Evolutionary conservation across 257 asterid genomes (phyloP), one percentile per base, ranked within the genome.

Genomic region (Ballota nigra): DNA sequence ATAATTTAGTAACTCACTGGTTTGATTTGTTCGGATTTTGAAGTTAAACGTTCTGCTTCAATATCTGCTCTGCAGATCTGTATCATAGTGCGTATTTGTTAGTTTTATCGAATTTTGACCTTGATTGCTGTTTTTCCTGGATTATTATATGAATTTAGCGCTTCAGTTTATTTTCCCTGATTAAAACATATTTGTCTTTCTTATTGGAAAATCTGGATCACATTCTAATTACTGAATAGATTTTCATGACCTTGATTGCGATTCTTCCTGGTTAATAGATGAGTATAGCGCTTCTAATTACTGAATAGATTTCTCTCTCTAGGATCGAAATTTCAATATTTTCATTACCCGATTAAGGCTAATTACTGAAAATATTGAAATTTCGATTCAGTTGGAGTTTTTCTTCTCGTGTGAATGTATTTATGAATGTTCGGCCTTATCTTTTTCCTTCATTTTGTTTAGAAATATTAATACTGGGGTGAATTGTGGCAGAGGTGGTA

Each of bases 401-500:
- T 4, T 38, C 45, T 38, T 38, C 45, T 10, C 10, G 45, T 38
- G 45, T 38, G 45, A 10, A 38, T 38, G 45, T 9, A 38, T 38
- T 38, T 10, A 38, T 6, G 45, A 36, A 45, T n/a, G 19, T 34
- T 34, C 4, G 36, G n/a, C n/a, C n/a, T n/a, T 3, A 3, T 31
- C 6, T 31, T 43, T 43, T 43, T 43, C 41, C 41, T 11, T 13
- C 1, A 15, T 40, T 2, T 40, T 40, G 47, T 8, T 8, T 0
- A 40, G 47, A 40, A 40, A 40, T 36, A 9, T 2, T 11, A 43
- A 5, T 45, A 0, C 15, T 13, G 53, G 19, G 19, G 18, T n/a
- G 19, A 15, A 45, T 45, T 45, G 6, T 45, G 20, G 47, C 85
- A 88, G 96, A 88, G 67, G 83, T 86, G 90, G 92, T 86, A 73